Evolutionary conservation across 1,284 basidiomycete genomes (phyloP), one percentile per base, ranked within the genome.

Genomic region (Ceratobasidium sp.): DNA sequence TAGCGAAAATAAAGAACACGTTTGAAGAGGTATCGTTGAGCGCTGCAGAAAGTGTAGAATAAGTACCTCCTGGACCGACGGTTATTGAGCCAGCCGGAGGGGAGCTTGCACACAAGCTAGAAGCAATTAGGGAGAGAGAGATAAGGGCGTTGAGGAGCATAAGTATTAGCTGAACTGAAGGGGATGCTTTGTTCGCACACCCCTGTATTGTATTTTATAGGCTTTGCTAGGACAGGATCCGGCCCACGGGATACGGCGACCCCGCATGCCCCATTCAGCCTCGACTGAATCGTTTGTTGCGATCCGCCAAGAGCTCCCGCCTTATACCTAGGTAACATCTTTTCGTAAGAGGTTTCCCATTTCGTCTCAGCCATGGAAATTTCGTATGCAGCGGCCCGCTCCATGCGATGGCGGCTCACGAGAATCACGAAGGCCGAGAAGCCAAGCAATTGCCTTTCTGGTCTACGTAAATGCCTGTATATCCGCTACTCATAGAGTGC

Each of bases 31-130:
- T 72, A 38, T 72, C 72, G 10, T 65, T 53, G 27, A 72, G 52
- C 17, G 65, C 72, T 10, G 65, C 70, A 4, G 65, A 38, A n/a
- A 72, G 55, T n/a, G 72, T 72, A n/a, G 69, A 60, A 58, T 72
- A 72, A 29, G 58, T 71, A 12, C 72, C 72, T 40, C 64, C 64
- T 1, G 64, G 64, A 6, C 64, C 64, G 15, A 67, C 64, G 2
- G 64, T 67, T 38, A 67, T 54, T 10, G 64, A 35, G 22, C 64
- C 64, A 29, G 64, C 42, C 8, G 62, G 62, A 43, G 64, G 64
- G 17, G 64, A 67, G 52, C 25, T 54, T 15, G 58, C 47, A 25
- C 47, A 50, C 6, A 50, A 27, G 47, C 47, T 27, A 7, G 47
- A 50, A 15, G 22, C 47, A 22, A 15, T 25, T 27, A 22, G n/a